Conservation (phyloP, 2,329 filamentous ascomycete species). For the Pestalotiopsis sp. region DNA sequence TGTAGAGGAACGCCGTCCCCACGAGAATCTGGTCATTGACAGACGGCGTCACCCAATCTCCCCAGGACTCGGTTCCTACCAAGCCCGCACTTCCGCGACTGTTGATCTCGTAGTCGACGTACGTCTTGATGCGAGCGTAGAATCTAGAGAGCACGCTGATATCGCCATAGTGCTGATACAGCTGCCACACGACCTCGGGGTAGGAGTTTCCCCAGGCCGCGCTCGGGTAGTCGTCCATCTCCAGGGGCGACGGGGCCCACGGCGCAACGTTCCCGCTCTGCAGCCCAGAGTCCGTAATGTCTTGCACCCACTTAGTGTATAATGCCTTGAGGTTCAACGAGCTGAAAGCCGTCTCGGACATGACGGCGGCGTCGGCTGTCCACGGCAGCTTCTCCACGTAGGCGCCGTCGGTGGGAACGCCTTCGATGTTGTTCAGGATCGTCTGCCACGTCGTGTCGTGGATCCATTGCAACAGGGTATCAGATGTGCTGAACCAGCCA, state of each 20-base stretch:
- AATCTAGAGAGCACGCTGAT: background rate
- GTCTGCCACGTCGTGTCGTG: background rate
- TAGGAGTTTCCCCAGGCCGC: background rate
- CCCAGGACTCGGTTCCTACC: background rate
- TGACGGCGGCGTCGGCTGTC: background rate
- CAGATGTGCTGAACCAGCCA: background rate
- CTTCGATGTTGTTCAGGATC: background rate
- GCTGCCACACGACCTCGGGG: background rate
- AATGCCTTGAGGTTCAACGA: background rate
- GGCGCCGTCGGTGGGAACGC: background rate
- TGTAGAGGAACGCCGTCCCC: background rate
- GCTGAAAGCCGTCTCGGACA: background rate
- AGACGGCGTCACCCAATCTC: background rate
- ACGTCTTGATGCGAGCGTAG: background rate
- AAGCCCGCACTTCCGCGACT: background rate
- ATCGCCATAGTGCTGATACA: background rate
- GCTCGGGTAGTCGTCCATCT: background rate
- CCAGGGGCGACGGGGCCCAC: background rate
- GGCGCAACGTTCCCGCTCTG: background rate
- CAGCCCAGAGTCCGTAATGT: background rate
- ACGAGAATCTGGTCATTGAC: background rate
- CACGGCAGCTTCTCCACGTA: background rate
- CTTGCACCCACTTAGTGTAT: background rate
- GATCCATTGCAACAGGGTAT: background rate
- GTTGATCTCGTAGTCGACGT: background rate